Evolutionary conservation across 371 early-diverging fungal species (phyloP).

Genomic region (Saksenaea oblongispora): DNA sequence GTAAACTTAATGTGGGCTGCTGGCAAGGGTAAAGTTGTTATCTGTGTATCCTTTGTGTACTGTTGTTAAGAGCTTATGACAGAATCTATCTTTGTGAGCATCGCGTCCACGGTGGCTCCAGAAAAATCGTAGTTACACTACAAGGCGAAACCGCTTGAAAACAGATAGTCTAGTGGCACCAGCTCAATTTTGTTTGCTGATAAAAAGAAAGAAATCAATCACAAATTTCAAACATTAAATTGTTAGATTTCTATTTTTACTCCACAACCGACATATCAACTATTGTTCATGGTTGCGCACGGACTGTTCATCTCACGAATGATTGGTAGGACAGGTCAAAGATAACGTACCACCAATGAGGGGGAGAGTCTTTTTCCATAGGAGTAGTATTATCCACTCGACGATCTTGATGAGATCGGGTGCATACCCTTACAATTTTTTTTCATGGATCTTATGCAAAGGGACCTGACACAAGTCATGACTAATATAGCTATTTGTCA

Average conservation of each 20-base stretch:
- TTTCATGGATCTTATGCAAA: not conserved
- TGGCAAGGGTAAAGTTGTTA: constrained; percentile 80
- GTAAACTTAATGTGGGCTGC: constrained; percentile 79
- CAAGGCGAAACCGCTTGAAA: constrained; percentile 57
- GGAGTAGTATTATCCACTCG: not conserved
- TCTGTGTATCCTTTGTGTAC: constrained; percentile 9
- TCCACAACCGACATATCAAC: not conserved
- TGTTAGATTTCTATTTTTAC: not conserved
- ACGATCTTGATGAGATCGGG: not conserved
- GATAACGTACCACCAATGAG: not conserved
- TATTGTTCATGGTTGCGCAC: not conserved
- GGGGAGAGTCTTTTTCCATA: not conserved
- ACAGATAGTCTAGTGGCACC: not conserved
- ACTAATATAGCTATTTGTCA: not conserved
- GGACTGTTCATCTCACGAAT: not conserved
- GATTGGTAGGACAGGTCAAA: not conserved
- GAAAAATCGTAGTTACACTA: constrained; percentile 72
- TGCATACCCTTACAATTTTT: not conserved
- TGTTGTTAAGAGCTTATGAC: constrained; percentile 19
- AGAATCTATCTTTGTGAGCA: constrained; percentile 81
- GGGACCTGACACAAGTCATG: not conserved
- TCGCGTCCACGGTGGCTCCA: constrained; percentile 62
- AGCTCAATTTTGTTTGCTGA: too few relatives aligned
- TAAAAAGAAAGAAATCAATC: not conserved
- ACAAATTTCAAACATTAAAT: not conserved